Percentiles rank a stretch among this genome's conserved stretches.
These are phyloP conservation scores for Rhizomucor pusillus DNA, from an alignment of 371 early-diverging fungal species.

Conservation along the genomic window DNA sequence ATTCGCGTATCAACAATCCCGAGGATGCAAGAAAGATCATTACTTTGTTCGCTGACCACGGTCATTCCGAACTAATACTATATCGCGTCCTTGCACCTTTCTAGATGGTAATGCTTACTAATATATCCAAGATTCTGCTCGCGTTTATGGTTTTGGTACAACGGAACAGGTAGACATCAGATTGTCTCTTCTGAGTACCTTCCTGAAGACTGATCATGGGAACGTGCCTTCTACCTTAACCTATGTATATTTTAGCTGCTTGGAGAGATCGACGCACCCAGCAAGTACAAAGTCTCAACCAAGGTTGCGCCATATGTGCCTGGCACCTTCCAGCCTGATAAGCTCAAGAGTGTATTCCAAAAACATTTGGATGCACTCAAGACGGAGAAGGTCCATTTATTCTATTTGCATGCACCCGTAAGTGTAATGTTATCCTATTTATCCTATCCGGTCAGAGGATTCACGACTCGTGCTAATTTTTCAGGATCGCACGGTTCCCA, in stretches of 20 bases:
- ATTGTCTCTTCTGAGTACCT: too few species aligned
- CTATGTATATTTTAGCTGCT: conserved; percentile 20
- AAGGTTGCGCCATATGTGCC: conserved; percentile 54
- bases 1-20: conserved; percentile 37
- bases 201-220: too few species aligned
- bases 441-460: neutral
- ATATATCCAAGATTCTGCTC: conserved; percentile 20
- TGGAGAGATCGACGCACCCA: conserved; percentile 30
- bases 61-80: conserved; percentile 47
- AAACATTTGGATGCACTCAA: conserved; percentile 31
- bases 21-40: conserved; percentile 36
- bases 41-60: conserved; percentile 33
- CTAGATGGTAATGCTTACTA: conserved; percentile 18
- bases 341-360: conserved; percentile 41
- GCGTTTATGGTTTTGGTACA: conserved; percentile 47
- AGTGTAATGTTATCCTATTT: neutral
- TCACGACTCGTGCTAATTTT: neutral
- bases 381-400: conserved; percentile 42
- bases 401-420: conserved; percentile 55
- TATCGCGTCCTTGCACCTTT: too few species aligned
- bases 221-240: too few species aligned
- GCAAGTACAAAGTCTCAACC: conserved; percentile 45
- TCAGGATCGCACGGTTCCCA: conserved; percentile 37
- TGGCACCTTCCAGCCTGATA: conserved; percentile 50
- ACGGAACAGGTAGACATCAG: conserved; percentile 35